Evolutionary conservation across 352 stramenopile genomes (phyloP).

Genomic region (Pythium brachiatum): DNA sequence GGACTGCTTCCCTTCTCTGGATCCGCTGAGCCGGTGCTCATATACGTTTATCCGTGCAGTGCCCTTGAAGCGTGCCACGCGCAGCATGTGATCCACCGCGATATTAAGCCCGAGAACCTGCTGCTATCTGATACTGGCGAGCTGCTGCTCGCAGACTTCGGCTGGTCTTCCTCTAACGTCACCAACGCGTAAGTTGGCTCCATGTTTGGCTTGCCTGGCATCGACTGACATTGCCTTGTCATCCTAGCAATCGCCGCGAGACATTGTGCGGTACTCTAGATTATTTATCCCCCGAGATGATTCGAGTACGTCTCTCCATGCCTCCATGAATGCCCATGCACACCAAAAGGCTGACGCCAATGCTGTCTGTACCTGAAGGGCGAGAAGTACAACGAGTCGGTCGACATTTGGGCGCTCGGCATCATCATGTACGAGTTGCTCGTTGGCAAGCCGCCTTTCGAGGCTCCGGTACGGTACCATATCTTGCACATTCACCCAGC

Average conservation of each 20-base stretch:
- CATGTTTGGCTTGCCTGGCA: not conserved
- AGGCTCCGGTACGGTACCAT: conserved; percentile 73
- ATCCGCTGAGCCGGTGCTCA: too few relatives aligned
- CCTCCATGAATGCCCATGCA: too few relatives aligned
- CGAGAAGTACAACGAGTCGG: conserved; percentile 96
- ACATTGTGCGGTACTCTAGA: conserved; percentile 99
- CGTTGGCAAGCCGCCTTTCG: conserved; percentile 96
- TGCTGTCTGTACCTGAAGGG: conserved; percentile 35
- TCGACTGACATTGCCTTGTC: not conserved
- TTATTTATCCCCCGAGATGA: conserved; percentile 99
- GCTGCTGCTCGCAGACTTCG: conserved; percentile 99
- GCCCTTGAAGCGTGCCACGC: conserved; percentile 67
- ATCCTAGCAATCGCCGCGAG: conserved; percentile 81
- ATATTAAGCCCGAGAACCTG: conserved; percentile 97
- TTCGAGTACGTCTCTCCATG: conserved; percentile 69
- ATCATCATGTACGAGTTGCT: conserved; percentile 99
- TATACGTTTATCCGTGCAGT: too few relatives aligned
- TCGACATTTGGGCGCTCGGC: conserved; percentile 99
- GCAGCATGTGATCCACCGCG: conserved; percentile 89
- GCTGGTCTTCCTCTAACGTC: conserved; percentile 94
- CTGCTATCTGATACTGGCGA: conserved; percentile 83
- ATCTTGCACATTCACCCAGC: not conserved
- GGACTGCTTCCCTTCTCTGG: too few relatives aligned
- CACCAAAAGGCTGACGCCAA: too few relatives aligned
- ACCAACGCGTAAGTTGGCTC: conserved; percentile 44